Base-by-base conservation (phyloP, 257 asterid species). In the Nicotiana paniculata region DNA sequence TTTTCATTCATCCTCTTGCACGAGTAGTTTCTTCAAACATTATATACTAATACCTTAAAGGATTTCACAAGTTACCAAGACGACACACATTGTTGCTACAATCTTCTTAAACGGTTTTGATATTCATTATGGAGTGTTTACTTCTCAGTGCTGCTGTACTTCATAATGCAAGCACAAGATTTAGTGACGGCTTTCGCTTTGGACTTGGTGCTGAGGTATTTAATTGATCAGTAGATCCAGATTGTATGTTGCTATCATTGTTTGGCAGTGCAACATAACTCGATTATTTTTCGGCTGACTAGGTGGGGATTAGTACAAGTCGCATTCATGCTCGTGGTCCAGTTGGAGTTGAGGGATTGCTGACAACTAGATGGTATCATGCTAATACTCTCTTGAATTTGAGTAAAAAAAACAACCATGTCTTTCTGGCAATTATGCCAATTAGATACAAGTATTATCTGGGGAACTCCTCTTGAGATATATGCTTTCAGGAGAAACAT, bases 251-350 rank as follows among this genome's bases (percentile, higher is more conserved):
- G 78, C 59, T 72, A 75, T 51, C 64, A 51, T 75, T 75, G 46
- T 51, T 75, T 75, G 28, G 3, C 80, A 75, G 46, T 75, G 46
- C 43, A 75, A 16, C 59, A 21, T 77, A 28, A 82, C 58, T 24
- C 80, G 59, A 80, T 67, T 58, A 59, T 55, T 61, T 80, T 43
- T 70, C 58, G 77, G 77, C 84, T 82, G 65, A 85, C 68, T 85
- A 96, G 99, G 99, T 96, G 57, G 99, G 99, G 81, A 91, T 94
- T 67, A 96, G 99, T 85, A 96, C 97, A 13, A 93, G 98, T 84
- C 92, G 98, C 85, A 94, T 96, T 81, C 99, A 96, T 86, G 99
- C 99, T 39, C 97, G 99, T 77, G 99, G 99, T 54, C 99, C 99
- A 7, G 99, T 96, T 30, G 98, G 99, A 37, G 97, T 94, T 58